These are phyloP conservation scores for Globisporangium spiculum DNA, from an alignment of 352 stramenopile species.

Conservation along the genomic window DNA sequence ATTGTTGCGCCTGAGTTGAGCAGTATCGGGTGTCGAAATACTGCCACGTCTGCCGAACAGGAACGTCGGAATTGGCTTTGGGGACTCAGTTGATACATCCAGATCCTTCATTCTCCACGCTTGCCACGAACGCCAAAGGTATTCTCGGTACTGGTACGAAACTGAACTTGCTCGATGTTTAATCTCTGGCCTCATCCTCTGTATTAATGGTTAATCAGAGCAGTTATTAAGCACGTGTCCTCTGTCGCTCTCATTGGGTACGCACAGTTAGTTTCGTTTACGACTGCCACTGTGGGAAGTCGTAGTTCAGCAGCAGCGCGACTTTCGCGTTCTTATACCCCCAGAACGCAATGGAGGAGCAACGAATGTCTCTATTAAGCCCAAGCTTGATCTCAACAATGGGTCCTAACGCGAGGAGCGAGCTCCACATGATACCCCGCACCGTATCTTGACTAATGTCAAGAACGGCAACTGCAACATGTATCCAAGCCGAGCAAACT, in stretches of 20 bases:
- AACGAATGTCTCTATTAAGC: neutral
- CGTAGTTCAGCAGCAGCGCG: neutral
- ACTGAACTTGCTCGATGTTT: neutral
- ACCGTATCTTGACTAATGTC: neutral
- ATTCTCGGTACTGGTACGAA: neutral
- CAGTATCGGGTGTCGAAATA: neutral
- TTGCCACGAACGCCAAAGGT: neutral
- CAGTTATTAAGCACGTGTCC: neutral
- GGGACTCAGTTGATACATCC: neutral
- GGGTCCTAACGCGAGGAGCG: neutral
- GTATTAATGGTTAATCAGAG: conserved; percentile 3
- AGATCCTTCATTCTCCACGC: neutral
- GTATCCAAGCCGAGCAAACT: neutral
- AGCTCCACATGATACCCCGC: neutral
- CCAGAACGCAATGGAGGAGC: neutral
- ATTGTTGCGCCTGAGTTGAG: neutral
- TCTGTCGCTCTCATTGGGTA: neutral
- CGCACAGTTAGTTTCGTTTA: neutral
- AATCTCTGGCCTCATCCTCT: neutral
- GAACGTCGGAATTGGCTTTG: neutral
- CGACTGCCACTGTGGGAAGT: neutral
- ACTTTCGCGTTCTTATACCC: neutral
- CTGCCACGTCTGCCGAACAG: neutral
- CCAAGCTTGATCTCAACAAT: neutral
- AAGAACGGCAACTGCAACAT: neutral